These are phyloP conservation scores for Clonostachys solani DNA, from an alignment of 2,329 filamentous ascomycete species.

Conservation along the genomic window DNA sequence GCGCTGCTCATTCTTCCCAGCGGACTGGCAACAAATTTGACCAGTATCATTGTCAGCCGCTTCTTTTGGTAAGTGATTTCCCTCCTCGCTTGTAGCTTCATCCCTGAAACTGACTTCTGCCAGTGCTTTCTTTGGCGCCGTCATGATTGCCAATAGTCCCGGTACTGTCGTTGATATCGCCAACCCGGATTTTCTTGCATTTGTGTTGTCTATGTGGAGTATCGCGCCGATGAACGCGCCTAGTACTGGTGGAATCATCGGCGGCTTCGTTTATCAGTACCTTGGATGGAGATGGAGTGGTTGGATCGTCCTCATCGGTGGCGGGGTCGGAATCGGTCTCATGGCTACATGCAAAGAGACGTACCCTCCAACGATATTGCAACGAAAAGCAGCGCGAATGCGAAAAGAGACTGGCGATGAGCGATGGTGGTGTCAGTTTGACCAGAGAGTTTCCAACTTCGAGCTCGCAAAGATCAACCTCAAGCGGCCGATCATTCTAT, in stretches of 20 bases:
- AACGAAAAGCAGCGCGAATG: conserved; percentile 57
- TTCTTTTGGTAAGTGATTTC: conserved; percentile 58
- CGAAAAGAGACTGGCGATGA: conserved; percentile 67
- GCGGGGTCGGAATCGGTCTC: conserved; percentile 54
- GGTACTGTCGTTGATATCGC: conserved; percentile 82
- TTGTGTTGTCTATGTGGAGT: conserved; percentile 80
- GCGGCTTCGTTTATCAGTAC: conserved; percentile 65
- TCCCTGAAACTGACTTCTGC: not conserved
- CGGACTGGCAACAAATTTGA: conserved; percentile 63
- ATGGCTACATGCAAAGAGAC: conserved; percentile 67
- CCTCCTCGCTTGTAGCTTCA: too few relatives aligned
- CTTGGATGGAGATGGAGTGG: conserved; percentile 87
- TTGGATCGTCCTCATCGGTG: conserved; percentile 74
- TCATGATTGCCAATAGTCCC: conserved; percentile 79
- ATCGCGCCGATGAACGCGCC: conserved; percentile 82
- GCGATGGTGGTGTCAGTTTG: conserved; percentile 77
- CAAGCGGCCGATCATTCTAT: conserved; percentile 71
- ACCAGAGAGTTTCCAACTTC: conserved; percentile 61
- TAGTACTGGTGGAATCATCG: conserved; percentile 63
- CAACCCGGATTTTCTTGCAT: conserved; percentile 71
- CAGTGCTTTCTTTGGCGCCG: conserved; percentile 54
- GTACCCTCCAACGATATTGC: conserved; percentile 68
- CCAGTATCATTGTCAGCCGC: conserved; percentile 64
- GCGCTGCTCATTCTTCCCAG: conserved; percentile 67
- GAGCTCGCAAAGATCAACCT: conserved; percentile 71